Evolutionary conservation across 768 basidiomycete genomes (phyloP).

Genomic region (Trametes cubensis): DNA sequence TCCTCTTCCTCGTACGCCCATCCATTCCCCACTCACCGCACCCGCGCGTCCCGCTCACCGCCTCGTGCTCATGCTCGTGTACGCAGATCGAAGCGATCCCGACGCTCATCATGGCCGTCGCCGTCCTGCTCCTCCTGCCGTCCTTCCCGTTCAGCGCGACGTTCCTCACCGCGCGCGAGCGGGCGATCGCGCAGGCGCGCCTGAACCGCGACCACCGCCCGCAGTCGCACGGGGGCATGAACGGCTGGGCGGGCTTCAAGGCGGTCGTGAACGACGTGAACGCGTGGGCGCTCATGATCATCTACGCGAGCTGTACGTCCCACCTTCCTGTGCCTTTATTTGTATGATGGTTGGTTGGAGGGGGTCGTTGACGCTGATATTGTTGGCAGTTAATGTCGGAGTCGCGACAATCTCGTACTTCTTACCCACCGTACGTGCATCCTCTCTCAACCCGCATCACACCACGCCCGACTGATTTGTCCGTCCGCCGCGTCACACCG

Average conservation of each 20-base stretch:
- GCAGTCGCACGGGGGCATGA: slow-evolving; percentile 60
- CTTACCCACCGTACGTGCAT: slow-evolving; percentile 48
- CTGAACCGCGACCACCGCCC: slow-evolving; percentile 58
- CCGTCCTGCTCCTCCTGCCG: slow-evolving; percentile 53
- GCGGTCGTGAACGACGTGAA: slow-evolving; percentile 52
- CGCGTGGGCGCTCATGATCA: slow-evolving; percentile 54
- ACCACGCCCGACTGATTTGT: background rate
- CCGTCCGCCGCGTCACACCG: background rate
- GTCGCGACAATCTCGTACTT: slow-evolving; percentile 61
- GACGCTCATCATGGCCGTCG: slow-evolving; percentile 52
- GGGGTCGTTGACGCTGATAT: no score
- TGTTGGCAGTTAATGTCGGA: slow-evolving; percentile 52
- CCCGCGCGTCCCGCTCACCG: background rate
- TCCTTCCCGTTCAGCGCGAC: slow-evolving; percentile 58
- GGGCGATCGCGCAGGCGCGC: slow-evolving; percentile 59
- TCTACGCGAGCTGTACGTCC: slow-evolving; percentile 46
- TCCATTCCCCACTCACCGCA: background rate
- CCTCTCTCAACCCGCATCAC: background rate
- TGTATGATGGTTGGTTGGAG: no score
- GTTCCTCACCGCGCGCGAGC: slow-evolving; percentile 54
- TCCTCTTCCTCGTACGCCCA: slow-evolving; percentile 52
- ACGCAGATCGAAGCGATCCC: slow-evolving; percentile 58
- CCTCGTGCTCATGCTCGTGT: no score
- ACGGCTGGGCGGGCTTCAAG: slow-evolving; percentile 57
- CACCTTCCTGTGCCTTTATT: no score